These are phyloP conservation scores for Fusarium clavum DNA, from an alignment of 2,329 filamentous ascomycete species.

Conservation along the genomic window DNA sequence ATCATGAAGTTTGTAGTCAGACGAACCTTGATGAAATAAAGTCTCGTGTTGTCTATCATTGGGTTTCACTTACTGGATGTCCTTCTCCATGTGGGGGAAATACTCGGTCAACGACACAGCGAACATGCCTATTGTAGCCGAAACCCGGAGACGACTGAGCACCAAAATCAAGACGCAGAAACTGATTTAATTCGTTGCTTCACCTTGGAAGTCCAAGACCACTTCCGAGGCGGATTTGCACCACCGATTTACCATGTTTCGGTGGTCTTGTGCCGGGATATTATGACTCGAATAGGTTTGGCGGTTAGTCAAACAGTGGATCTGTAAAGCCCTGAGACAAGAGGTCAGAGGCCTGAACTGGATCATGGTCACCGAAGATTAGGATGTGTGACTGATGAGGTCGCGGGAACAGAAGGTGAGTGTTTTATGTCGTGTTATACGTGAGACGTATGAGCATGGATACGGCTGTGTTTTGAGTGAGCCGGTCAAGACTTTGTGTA, in stretches of 20 bases:
- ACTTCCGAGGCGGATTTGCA: conserved; percentile 33
- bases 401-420: conserved; percentile 25
- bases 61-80: conserved; percentile 14
- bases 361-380: conserved; percentile 36
- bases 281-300: conserved; percentile 30
- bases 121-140: conserved; percentile 34
- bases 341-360: conserved; percentile 11
- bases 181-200: conserved; percentile 27
- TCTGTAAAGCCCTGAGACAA: conserved; percentile 15
- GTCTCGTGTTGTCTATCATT: neutral
- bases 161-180: neutral
- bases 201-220: conserved; percentile 23
- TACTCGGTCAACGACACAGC: conserved; percentile 27
- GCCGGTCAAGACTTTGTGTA: neutral
- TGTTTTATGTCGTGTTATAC: conserved; percentile 13
- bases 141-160: conserved; percentile 32
- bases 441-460: neutral
- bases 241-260: conserved; percentile 27
- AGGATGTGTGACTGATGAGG: conserved; percentile 20
- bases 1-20: neutral
- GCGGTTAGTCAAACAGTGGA: conserved; percentile 40
- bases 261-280: conserved; percentile 43
- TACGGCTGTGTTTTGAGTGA: neutral
- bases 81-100: conserved; percentile 29
- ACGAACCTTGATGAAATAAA: neutral